These are phyloP conservation scores for Datisca glomerata DNA, from an alignment of 306 rosid genomes.

Conservation along the genomic window DNA sequence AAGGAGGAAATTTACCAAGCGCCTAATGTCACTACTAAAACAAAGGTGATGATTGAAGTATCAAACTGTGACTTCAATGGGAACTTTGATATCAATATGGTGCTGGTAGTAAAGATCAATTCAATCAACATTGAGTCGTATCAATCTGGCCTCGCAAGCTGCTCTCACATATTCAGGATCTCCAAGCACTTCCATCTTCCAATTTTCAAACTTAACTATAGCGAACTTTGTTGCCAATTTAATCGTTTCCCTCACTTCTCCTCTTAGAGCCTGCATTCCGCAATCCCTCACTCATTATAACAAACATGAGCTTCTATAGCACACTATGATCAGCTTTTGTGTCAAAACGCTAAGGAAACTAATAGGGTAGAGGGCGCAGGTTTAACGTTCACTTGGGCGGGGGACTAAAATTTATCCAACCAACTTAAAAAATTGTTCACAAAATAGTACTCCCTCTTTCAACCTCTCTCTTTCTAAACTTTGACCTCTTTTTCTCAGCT, in stretches of 20 bases:
- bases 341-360: too few species aligned
- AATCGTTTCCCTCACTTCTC: slow-evolving; percentile 29
- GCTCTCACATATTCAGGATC: slow-evolving; percentile 50
- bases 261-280: slow-evolving; percentile 32
- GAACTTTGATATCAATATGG: slow-evolving; percentile 32
- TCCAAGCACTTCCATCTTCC: slow-evolving; percentile 27
- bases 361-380: too few species aligned
- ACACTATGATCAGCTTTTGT: too few species aligned
- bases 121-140: slow-evolving; percentile 27
- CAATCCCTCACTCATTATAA: too few species aligned
- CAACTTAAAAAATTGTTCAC: too few species aligned
- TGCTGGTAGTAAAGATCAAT: slow-evolving; percentile 51
- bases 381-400: too few species aligned
- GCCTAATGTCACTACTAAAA: neutral
- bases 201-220: neutral
- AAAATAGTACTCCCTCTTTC: too few species aligned
- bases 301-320: too few species aligned
- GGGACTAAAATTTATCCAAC: too few species aligned
- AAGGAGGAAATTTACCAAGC: too few species aligned
- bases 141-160: slow-evolving; percentile 44
- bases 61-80: slow-evolving; percentile 45
- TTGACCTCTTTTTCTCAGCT: too few species aligned
- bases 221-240: slow-evolving; percentile 44
- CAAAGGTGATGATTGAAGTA: neutral
- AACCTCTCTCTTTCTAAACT: too few species aligned